Evolutionary conservation across 1,284 basidiomycete genomes (phyloP), one percentile per base, ranked within the genome.

Genomic region (Sparassis latifolia): DNA sequence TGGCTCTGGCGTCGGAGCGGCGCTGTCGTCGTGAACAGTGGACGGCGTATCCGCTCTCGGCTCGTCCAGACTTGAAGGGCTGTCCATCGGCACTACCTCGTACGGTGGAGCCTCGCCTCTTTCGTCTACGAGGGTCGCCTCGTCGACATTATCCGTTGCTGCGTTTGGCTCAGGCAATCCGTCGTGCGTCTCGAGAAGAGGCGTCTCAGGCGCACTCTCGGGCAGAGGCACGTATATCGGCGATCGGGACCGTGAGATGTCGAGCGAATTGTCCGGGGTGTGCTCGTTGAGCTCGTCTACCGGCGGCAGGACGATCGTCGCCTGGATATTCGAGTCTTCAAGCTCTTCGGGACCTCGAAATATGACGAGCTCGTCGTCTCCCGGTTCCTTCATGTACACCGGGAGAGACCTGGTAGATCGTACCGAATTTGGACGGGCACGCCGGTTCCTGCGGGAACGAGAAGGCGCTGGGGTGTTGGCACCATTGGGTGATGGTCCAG

Each of bases 361-460:
- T 50, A 90, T 80, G 5, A 89, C 87, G 32, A 90, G 72, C 61
- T 89, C 86, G 47, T 84, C 75, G 49, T 88, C 86, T 6, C 86
- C 87, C 0, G 86, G 85, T 56, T 89, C 86, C 64, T 87, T 88
- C 70, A 80, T 85, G 59, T 89, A 89, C 29, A 74, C 77, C 3
- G 86, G 87, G 38, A 90, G 63, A 1, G 82, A 86, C 42, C 75
- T 78, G 10, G 85, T 87, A 10, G 84, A 87, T 50, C 89, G 80
- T 62, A 87, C 85, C 46, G 78, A 79, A 2, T 77, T 71, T 1
- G 75, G 77, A 37, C 77, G 66, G 10, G 75, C 75, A 47, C 84
- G 68, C 32, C 85, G 69, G 2, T 71, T 50, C 45, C 63, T 54
- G 39, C 62, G 45, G 38, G 52, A 48, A 9, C 59, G 50, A 3